Conservation (phyloP, 2,329 filamentous ascomycete species). For the Mycosphaerella sp. region DNA sequence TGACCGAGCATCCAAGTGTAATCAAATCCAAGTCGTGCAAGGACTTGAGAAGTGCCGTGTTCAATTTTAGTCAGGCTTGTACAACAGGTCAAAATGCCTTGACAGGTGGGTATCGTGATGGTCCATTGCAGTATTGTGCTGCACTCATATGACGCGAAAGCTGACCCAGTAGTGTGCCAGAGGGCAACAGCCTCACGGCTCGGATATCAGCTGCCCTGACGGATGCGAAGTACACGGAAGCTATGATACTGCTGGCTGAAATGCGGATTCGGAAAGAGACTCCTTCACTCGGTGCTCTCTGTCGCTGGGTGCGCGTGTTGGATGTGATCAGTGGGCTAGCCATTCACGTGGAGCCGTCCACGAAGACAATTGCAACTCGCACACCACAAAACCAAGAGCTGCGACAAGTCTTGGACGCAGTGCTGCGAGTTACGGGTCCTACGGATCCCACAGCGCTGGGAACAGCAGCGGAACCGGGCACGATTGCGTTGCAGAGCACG, state of each 20-base stretch:
- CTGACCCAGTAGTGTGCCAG: constrained; percentile 34
- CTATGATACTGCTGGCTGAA: constrained; percentile 59
- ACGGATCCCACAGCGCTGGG: constrained; percentile 42
- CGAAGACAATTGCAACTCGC: constrained; percentile 35
- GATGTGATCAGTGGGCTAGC: constrained; percentile 63
- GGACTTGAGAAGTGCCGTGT: constrained; percentile 60
- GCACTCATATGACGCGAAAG: background rate
- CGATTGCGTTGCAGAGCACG: constrained; percentile 53
- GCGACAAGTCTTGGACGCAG: constrained; percentile 56
- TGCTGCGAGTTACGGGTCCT: constrained; percentile 58
- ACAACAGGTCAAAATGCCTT: constrained; percentile 57
- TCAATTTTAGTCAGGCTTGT: constrained; percentile 63
- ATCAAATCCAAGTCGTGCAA: constrained; percentile 66
- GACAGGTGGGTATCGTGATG: too few species aligned
- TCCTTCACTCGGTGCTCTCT: constrained; percentile 62
- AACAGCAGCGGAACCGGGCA: constrained; percentile 28
- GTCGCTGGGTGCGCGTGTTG: constrained; percentile 65
- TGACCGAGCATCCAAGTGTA: constrained; percentile 54
- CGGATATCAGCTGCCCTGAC: constrained; percentile 60
- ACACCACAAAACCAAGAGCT: constrained; percentile 49
- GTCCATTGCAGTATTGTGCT: too few species aligned
- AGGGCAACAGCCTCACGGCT: constrained; percentile 58
- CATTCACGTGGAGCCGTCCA: constrained; percentile 46
- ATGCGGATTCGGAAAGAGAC: constrained; percentile 62
- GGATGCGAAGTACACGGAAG: constrained; percentile 61